Percentiles rank a stretch among this genome's conserved stretches.
Conservation (phyloP, 352 stramenopile genomes). For the Nothophytophthora sp. region DNA sequence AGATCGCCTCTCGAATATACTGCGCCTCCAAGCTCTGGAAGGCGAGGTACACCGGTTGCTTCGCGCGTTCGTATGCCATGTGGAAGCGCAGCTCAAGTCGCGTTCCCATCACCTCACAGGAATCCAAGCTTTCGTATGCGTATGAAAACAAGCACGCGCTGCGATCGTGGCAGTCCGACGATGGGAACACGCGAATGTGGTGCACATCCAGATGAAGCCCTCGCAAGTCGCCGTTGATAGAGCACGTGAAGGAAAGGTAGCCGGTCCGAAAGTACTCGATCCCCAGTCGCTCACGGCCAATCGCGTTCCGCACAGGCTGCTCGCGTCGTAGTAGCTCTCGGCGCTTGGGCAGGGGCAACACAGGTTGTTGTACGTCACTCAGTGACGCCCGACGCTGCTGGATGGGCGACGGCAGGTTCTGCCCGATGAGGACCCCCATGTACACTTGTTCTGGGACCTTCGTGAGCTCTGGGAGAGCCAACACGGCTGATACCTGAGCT, state of each 20-base stretch:
- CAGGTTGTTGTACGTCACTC: slow-evolving; percentile 9
- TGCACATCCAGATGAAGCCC: slow-evolving; percentile 52
- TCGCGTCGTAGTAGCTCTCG: slow-evolving; percentile 59
- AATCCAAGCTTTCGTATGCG: slow-evolving; percentile 53
- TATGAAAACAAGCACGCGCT: slow-evolving; percentile 76
- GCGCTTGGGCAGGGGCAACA: slow-evolving; percentile 37
- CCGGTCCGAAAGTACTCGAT: slow-evolving; percentile 57
- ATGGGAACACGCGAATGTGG: slow-evolving; percentile 60
- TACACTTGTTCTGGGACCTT: slow-evolving; percentile 53
- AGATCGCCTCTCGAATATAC: slow-evolving; percentile 69
- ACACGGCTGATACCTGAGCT: slow-evolving; percentile 31
- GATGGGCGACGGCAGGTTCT: slow-evolving; percentile 63
- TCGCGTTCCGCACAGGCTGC: slow-evolving; percentile 43
- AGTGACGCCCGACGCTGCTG: slow-evolving; percentile 45
- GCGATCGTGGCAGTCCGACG: slow-evolving; percentile 53
- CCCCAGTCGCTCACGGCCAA: slow-evolving; percentile 45
- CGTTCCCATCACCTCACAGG: slow-evolving; percentile 40
- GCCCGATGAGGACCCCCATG: slow-evolving; percentile 66
- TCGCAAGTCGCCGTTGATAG: slow-evolving; percentile 52
- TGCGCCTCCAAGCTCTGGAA: slow-evolving; percentile 59
- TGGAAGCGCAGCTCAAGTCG: slow-evolving; percentile 62
- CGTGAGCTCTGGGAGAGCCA: slow-evolving; percentile 27
- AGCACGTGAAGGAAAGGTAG: slow-evolving; percentile 58
- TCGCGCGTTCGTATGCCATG: slow-evolving; percentile 30
- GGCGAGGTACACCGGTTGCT: slow-evolving; percentile 60